phyloP scores from a whole-genome alignment of 306 rosid genomes.

The Carpinus viminea region DNA sequence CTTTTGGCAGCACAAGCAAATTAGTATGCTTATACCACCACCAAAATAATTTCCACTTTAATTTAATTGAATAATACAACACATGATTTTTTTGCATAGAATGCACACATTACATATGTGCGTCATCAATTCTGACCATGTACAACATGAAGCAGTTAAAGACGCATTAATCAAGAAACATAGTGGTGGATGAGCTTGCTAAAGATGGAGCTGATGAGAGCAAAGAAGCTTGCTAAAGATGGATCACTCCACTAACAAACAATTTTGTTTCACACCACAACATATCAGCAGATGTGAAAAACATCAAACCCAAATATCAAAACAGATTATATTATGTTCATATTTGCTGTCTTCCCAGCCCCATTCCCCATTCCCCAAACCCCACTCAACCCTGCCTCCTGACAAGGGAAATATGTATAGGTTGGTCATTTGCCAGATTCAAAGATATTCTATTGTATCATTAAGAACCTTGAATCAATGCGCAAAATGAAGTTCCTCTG shows the following conservation, averaged over 20 bases:
- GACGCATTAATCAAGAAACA: background rate
- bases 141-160: background rate
- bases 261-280: slow-evolving; percentile 2
- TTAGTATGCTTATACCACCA: background rate
- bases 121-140: background rate
- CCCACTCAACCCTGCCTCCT: background rate
- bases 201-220: background rate
- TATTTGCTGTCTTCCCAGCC: background rate
- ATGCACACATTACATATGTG: background rate
- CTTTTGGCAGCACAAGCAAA: background rate
- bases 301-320: background rate
- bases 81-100: background rate
- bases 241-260: background rate
- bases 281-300: background rate
- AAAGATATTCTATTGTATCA: background rate
- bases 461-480: background rate
- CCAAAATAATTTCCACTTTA: background rate
- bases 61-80: background rate
- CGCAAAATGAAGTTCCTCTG: background rate
- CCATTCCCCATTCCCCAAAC: background rate
- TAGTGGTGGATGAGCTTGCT: background rate
- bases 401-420: background rate
- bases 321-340: background rate
- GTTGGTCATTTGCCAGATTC: slow-evolving; percentile 2
- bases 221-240: background rate